These are phyloP conservation scores for Heliamphora exappendiculata DNA, from an alignment of 148 eudicot genomes.

Conservation along the genomic window DNA sequence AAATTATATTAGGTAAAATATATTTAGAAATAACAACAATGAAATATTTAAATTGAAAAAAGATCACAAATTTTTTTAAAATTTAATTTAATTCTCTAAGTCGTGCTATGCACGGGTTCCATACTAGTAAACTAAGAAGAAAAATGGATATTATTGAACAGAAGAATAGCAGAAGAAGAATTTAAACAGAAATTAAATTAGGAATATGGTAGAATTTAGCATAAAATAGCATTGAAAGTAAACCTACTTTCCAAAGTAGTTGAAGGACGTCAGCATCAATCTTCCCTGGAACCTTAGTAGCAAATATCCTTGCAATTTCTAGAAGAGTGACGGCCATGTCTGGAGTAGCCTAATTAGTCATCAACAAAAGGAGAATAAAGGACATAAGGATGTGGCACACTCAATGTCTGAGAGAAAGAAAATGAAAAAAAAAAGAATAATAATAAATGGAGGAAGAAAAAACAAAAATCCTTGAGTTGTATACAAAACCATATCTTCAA, in stretches of 20 bases:
- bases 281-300: constrained; percentile 99
- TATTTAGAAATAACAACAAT: too few relatives aligned
- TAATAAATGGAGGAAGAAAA: background rate
- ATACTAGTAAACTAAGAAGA: background rate
- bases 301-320: constrained; percentile 92
- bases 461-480: background rate
- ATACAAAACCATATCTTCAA: background rate
- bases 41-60: too few relatives aligned
- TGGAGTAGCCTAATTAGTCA: constrained; percentile 73
- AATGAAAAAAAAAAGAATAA: background rate
- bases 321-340: constrained; percentile 98
- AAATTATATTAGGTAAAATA: too few relatives aligned
- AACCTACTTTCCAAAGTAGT: constrained; percentile 91
- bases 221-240: background rate
- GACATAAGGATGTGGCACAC: background rate
- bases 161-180: background rate
- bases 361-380: constrained; percentile 5
- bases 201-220: background rate
- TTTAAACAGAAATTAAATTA: background rate
- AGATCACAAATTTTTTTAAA: too few relatives aligned
- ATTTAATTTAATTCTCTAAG: too few relatives aligned
- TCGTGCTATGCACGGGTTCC: too few relatives aligned
- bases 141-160: background rate
- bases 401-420: background rate
- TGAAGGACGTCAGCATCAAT: constrained; percentile 98